Base-by-base conservation (phyloP, 306 rosid genomes). In the Quercus aquifolioides region DNA sequence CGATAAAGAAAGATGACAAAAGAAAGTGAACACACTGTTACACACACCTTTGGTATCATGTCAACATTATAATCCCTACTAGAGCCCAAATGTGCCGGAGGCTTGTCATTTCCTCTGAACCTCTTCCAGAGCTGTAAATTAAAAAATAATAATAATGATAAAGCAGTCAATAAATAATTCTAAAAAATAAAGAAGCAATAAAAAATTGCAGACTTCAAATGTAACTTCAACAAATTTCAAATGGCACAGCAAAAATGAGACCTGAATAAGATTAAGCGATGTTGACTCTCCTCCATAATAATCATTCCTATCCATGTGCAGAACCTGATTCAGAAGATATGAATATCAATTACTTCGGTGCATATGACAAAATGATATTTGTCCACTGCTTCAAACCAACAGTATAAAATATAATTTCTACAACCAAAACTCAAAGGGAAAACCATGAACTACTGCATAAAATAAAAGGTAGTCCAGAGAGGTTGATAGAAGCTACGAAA, bases 261-360 rank as follows among this genome's bases (percentile, higher is more conserved):
- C 97, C 94, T 95, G 97, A 82, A 74, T 64, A 73, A 95, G 99
- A 89, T 91, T 92, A 35, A 95, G 98, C 3, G 99, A 95, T 4
- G 99, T 80, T 55, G 98, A 95, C 68, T 92, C 97, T 81, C 99
- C 99, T 57, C 99, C 99, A 33, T 95, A 92, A 57, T 95, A 93
- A 74, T 95, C 99, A 84, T 95, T 95, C 80, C 97, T 86, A 67
- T 95, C 99, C 97, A 95, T 95, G 74, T 95, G 99, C 85, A 95
- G 91, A 71, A 95, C 99, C 97, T 92, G 80, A 51, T 38, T 73
- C 77, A 78, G 17, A 38, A 67, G 3, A 77, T 15, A 69, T 26
- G 49, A 59, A 30, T 23, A 72, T 74, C 71, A 71, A 51, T 43
- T 12, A 67, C n/a, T 33, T 46, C 25, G 1, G 49, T 18, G 51